Evolutionary conservation across 768 basidiomycete species (phyloP), one percentile per base, ranked within the genome.

Genomic region (Cyathus striatus): DNA sequence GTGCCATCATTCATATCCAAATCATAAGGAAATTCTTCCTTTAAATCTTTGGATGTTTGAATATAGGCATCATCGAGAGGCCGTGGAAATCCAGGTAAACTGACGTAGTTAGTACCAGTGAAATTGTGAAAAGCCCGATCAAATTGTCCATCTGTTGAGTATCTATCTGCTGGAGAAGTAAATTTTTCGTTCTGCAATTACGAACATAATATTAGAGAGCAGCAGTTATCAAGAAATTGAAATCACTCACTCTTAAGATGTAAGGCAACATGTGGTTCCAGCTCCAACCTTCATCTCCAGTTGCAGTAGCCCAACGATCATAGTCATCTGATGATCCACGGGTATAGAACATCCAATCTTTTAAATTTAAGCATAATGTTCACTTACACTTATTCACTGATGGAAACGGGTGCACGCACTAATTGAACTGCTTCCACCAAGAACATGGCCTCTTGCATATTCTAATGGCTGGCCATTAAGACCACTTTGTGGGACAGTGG

Each of bases 1-100:
- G n/a, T 45, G 41, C 61, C 61, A 1, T 51, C 49, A 38, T 60
- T 61, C 46, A 54, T 53, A 37, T 61, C 58, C 3, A 44, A 33
- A 9, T 55, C 47, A 43, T 50, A 60, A 3, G 45, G 46, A 34
- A 62, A 60, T n/a, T 61, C 55, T 3, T 49, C 45, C 17, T 10
- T 10, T 10, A 57, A 42, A 32, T 66, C 54, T 6, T 41, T 14
- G 1, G 63, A 62, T 3, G 66, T 62, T 20, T 56, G 40, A 23
- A 68, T 52, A 21, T 63, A 53, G 17, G 48, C 41, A 10, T 27
- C 16, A 46, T 66, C 58, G 16, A 62, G 57, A n/a, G 49, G 32
- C 24, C 51, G 51, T 14, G 61, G 48, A 45, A 45, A 60, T 10
- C 64, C 63, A 25, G 62, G 54, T 12, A 67, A 44, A 42, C 55